Conservation (phyloP, 1,284 basidiomycete genomes). For the Apiotrichum akiyoshidainum region DNA sequence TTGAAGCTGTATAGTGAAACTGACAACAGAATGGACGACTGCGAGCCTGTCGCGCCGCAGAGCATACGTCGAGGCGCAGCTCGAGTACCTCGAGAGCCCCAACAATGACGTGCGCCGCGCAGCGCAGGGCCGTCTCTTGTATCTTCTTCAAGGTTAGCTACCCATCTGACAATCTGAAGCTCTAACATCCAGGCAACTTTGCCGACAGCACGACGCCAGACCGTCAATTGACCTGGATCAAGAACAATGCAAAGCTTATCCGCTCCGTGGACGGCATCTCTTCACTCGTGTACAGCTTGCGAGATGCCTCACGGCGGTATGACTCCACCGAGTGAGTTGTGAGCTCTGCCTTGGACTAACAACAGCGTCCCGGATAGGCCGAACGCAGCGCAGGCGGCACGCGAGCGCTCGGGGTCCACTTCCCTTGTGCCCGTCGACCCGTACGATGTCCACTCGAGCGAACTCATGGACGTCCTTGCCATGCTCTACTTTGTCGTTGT, state of each 20-base stretch:
- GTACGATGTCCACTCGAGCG: constrained; percentile 59
- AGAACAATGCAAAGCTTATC: constrained; percentile 86
- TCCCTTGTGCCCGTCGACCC: constrained; percentile 30
- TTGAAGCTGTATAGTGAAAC: constrained; percentile 9
- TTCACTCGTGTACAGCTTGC: constrained; percentile 80
- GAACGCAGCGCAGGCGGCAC: background rate
- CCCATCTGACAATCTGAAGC: background rate
- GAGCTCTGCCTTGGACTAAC: background rate
- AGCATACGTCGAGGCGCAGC: constrained; percentile 69
- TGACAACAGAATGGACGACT: constrained; percentile 69
- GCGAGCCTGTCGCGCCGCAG: constrained; percentile 59
- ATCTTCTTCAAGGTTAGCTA: constrained; percentile 77
- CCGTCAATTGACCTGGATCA: constrained; percentile 93
- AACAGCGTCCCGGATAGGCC: constrained; percentile 12
- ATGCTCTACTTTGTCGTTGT: constrained; percentile 93
- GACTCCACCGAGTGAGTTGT: constrained; percentile 36
- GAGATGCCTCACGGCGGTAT: constrained; percentile 84
- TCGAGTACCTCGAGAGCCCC: constrained; percentile 80
- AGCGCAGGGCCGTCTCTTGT: constrained; percentile 80
- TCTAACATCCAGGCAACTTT: constrained; percentile 67
- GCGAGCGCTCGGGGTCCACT: constrained; percentile 18
- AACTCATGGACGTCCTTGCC: constrained; percentile 84
- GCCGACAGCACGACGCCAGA: constrained; percentile 85
- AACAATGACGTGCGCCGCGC: constrained; percentile 78
- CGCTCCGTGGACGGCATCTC: constrained; percentile 79